phyloP scores from a whole-genome alignment of 2,329 filamentous ascomycete genomes.

The Neophaeococcomyces mojaviensis region DNA sequence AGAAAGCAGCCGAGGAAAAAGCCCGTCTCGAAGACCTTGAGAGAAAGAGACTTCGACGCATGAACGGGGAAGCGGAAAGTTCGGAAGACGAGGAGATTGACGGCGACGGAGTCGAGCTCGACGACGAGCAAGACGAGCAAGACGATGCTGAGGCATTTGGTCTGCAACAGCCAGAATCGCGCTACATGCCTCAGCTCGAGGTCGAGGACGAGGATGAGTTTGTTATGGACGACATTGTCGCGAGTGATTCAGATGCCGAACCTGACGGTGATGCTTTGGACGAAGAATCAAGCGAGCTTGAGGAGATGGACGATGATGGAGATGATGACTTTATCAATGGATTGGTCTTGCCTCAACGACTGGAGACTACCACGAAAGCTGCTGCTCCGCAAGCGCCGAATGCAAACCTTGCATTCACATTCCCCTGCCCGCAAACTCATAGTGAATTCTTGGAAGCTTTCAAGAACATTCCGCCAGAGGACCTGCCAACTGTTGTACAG shows the following conservation, averaged over 20 bases:
- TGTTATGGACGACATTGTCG: slow-evolving; percentile 78
- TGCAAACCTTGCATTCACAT: slow-evolving; percentile 68
- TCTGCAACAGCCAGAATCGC: slow-evolving; percentile 45
- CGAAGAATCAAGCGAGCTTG: slow-evolving; percentile 50
- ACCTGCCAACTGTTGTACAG: slow-evolving; percentile 73
- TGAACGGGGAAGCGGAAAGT: slow-evolving; percentile 71
- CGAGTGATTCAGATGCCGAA: slow-evolving; percentile 60
- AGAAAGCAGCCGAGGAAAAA: slow-evolving; percentile 70
- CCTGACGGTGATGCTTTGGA: slow-evolving; percentile 35
- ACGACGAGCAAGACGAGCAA: slow-evolving; percentile 40
- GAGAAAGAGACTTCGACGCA: slow-evolving; percentile 70
- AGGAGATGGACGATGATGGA: slow-evolving; percentile 48
- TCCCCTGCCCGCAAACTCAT: slow-evolving; percentile 73
- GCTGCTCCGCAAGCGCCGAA: slow-evolving; percentile 48
- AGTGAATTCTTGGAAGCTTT: slow-evolving; percentile 63
- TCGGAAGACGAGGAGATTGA: slow-evolving; percentile 50
- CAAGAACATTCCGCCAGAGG: slow-evolving; percentile 52
- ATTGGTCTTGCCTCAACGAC: slow-evolving; percentile 41
- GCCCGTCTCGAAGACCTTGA: slow-evolving; percentile 72
- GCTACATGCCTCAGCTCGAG: slow-evolving; percentile 45
- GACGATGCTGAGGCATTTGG: slow-evolving; percentile 58
- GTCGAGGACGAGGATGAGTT: slow-evolving; percentile 96
- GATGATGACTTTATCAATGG: slow-evolving; percentile 69
- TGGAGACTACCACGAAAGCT: slow-evolving; percentile 12
- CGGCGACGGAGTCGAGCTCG: slow-evolving; percentile 34